Evolutionary conservation across 306 rosid genomes (phyloP), one percentile per base, ranked within the genome.

Genomic region (Inga leiocalycina): DNA sequence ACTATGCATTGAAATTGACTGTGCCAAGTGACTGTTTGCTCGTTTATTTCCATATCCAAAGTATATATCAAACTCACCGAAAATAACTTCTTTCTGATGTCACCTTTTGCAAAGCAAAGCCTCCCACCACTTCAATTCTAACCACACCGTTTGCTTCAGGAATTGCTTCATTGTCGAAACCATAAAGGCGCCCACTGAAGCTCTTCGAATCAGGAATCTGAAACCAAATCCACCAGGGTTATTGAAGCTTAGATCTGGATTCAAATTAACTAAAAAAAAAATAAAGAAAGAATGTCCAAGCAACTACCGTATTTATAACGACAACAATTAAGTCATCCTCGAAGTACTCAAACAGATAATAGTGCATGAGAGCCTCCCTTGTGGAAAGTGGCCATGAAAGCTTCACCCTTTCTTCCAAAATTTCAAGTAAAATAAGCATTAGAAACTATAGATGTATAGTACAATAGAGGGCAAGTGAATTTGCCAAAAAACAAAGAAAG

Each of bases 401-500:
- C 92, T 96, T 96, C 93, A 93, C 64, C 94, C 99, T 96, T 93
- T 83, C 97, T 93, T 91, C 87, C 97, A 89, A 87, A 93, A 90
- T 74, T 87, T 69, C 35, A 70, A 83, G 80, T 73, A 90, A 84
- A 80, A 66, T 90, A 85, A 91, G 89, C 71, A 69, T 83, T 75
- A 30, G 64, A 82, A 87, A 86, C 35, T 37, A 17, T 86, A 77
- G 44, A 65, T 56, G 71, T 59, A 75, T 44, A 52, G 74, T 54
- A 73, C 46, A 37, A 79, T 32, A 45, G 65, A 39, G 51, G 67
- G 24, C 43, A 77, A 0, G 5, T 59, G 66, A 22, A 22, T 59
- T 59, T 59, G 8, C 43, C 5, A 1, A 52, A 56, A 56, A 19
- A 54, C 9, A 54, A 17, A 52, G 8, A 52, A 52, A 52, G 22